phyloP scores from a whole-genome alignment of 768 basidiomycete species.

The Naematelia aurantialba region DNA sequence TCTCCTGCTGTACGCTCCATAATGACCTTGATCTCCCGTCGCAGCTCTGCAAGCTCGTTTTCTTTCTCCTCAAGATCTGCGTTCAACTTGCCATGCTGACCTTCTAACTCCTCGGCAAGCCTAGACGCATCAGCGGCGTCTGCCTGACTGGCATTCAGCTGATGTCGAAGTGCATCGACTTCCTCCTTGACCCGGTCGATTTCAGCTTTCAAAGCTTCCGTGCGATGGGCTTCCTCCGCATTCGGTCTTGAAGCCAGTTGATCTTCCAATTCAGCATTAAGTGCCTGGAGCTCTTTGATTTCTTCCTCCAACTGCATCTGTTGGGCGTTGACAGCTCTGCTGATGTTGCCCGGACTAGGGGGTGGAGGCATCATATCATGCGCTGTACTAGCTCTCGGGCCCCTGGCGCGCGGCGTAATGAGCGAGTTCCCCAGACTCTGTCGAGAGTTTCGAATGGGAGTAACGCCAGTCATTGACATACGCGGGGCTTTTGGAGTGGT shows the following conservation, averaged over 20 bases:
- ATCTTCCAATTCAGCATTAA: conserved; percentile 43
- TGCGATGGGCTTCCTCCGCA: conserved; percentile 52
- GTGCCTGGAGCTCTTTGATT: conserved; percentile 58
- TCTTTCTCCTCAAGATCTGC: conserved; percentile 58
- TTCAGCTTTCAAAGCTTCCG: conserved; percentile 39
- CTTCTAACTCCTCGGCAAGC: conserved; percentile 51
- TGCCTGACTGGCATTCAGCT: conserved; percentile 25
- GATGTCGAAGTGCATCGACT: conserved; percentile 15
- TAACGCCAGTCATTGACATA: conserved; percentile 35
- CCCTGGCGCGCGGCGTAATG: conserved; percentile 20
- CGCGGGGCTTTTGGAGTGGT: conserved; percentile 40
- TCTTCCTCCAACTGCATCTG: conserved; percentile 62
- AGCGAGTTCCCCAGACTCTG: conserved; percentile 26
- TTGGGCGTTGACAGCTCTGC: conserved; percentile 14
- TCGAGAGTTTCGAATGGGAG: conserved; percentile 17
- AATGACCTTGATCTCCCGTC: conserved; percentile 38
- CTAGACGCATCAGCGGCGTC: conserved; percentile 45
- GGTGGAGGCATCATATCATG: conserved; percentile 47
- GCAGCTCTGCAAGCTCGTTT: conserved; percentile 21
- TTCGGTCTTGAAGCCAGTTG: conserved; percentile 50
- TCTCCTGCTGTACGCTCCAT: conserved; percentile 34
- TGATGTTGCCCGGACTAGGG: conserved; percentile 51
- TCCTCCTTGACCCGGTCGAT: conserved; percentile 33
- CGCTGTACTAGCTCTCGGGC: conserved; percentile 21
- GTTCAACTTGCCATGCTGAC: conserved; percentile 57